Conservation (phyloP, 805 yeast genomes). For the Priceomyces fermenticarens region DNA sequence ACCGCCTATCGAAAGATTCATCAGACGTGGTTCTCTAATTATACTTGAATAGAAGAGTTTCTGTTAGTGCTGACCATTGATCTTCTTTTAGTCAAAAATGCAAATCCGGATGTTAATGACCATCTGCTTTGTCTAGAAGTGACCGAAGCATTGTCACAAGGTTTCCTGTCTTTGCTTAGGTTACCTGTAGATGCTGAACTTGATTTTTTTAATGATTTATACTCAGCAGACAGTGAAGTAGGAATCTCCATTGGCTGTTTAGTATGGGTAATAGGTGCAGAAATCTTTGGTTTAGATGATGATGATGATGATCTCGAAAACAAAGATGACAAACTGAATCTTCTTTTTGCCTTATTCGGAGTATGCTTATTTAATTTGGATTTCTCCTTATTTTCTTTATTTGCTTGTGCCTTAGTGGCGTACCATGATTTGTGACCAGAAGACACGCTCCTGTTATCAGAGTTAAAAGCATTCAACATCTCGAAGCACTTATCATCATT, state of each 20-base stretch:
- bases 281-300: background rate
- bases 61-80: background rate
- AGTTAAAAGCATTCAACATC: constrained; percentile 18
- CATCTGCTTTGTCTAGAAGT: constrained; percentile 12
- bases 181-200: background rate
- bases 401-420: background rate
- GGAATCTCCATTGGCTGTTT: background rate
- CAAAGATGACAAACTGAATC: constrained; percentile 7
- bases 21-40: background rate
- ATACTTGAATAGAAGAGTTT: background rate
- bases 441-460: background rate
- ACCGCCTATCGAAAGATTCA: background rate
- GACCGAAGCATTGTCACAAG: constrained; percentile 16
- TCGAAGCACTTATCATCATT: constrained; percentile 23
- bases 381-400: no score
- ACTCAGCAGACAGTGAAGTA: background rate
- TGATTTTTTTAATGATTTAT: background rate
- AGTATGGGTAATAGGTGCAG: background rate
- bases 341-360: background rate
- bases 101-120: constrained; percentile 22
- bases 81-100: constrained; percentile 15
- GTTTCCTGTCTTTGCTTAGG: no score
- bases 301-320: constrained; percentile 6
- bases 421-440: background rate
- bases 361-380: no score